Conservation (phyloP, 2,329 filamentous ascomycete genomes). For the Aureobasidium sp. region DNA sequence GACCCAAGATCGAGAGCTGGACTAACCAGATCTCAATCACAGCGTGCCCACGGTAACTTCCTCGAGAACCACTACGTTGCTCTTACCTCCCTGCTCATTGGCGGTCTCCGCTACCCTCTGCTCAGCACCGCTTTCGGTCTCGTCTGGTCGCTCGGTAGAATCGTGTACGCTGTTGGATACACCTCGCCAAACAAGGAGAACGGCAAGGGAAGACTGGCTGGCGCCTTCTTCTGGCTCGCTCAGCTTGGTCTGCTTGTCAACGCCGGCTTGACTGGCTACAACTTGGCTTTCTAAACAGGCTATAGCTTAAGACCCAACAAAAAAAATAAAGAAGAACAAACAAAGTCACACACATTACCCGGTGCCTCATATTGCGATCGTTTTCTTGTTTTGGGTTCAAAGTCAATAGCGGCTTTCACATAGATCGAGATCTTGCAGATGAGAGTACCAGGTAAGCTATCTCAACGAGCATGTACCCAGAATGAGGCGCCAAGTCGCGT, state of each 20-base stretch:
- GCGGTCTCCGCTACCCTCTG: constrained; percentile 48
- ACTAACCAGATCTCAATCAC: constrained; percentile 20
- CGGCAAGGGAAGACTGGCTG: constrained; percentile 40
- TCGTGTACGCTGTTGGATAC: constrained; percentile 44
- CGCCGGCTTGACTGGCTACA: constrained; percentile 25
- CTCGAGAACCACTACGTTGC: constrained; percentile 51
- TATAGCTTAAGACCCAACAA: not conserved
- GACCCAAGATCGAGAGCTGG: not conserved
- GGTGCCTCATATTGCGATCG: too few species aligned
- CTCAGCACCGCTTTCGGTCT: constrained; percentile 40
- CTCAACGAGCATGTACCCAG: too few species aligned
- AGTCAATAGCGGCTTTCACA: too few species aligned
- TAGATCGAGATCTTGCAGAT: too few species aligned
- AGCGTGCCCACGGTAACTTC: constrained; percentile 50
- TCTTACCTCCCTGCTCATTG: constrained; percentile 46
- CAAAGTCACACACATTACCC: too few species aligned
- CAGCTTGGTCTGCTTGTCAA: constrained; percentile 28
- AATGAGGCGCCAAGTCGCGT: too few species aligned
- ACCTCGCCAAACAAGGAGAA: constrained; percentile 32
- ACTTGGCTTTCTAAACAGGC: constrained; percentile 20
- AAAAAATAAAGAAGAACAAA: too few species aligned
- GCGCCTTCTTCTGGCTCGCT: constrained; percentile 27
- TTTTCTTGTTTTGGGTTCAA: too few species aligned
- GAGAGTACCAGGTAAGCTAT: too few species aligned
- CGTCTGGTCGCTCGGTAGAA: constrained; percentile 45